Evolutionary conservation across 2,329 filamentous ascomycete genomes (phyloP), one percentile per base, ranked within the genome.

Genomic region (Lecanicillium sp.): DNA sequence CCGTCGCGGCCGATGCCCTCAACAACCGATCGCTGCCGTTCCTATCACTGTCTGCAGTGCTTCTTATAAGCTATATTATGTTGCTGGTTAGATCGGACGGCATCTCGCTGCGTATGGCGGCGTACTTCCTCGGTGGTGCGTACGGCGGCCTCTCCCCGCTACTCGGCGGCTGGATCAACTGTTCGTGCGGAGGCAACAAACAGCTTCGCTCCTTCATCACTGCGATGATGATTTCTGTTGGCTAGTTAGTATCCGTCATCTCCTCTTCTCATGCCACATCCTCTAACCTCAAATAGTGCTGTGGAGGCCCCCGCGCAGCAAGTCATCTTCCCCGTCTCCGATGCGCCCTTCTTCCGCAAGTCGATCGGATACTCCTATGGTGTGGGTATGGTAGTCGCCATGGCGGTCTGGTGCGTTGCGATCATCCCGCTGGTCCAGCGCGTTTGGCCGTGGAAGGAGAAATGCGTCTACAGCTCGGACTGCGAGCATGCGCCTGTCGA

Each of bases 201-300:
- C 47, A 50, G 17, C 14, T 52, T 6, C 40, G 50, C 6, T 44
- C 48, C 1, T 47, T 52, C 10, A 33, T 41, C 32, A 50, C 37
- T 2, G 36, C 50, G 6, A 37, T 52, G 35, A 52, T 52, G 50
- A 45, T 50, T 19, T 46, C 50, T 12, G 47, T 52, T 8, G 50
- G 50, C 20, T 52, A 50, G 50, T 52, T 29, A 23, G 50, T 51
- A 17, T 40, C 14, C 23, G 14, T 14, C 4, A 7, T 17, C 4
- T 8, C 15, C 3, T 12, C 11, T 17, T 32, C 9, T 14, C 4
- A 3, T 20, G 12, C 6, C 9, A 15, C 30, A 39, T 14, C 3
- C 26, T 10, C 19, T 39, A 23, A 29, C 35, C 8, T 3, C 1
- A 9, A 10, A 12, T 20, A 52, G 47, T 37, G 47, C 47, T n/a